Percentiles rank a stretch among this genome's conserved stretches.
These are phyloP conservation scores for Leccinum obscurum DNA, from an alignment of 768 basidiomycete species.

Conservation along the genomic window DNA sequence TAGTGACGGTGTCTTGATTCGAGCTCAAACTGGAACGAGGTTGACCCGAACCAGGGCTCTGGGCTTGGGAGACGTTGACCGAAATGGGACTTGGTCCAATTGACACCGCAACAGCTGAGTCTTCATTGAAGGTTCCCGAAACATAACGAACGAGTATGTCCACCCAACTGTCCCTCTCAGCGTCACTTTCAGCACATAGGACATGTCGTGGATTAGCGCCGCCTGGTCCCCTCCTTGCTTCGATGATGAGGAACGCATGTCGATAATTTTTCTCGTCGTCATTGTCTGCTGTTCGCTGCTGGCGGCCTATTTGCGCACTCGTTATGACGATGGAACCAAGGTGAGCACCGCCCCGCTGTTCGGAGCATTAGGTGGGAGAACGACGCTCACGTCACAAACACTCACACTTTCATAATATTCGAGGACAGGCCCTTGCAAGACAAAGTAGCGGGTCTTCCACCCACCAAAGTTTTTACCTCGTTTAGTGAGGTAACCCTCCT, in stretches of 20 bases:
- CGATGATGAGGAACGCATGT: slow-evolving; percentile 97
- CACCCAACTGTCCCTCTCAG: slow-evolving; percentile 93
- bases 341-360: slow-evolving; percentile 85
- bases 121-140: slow-evolving; percentile 76
- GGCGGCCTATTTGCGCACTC: slow-evolving; percentile 95
- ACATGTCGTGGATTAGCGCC: slow-evolving; percentile 82
- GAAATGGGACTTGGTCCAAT: slow-evolving; percentile 34
- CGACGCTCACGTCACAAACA: slow-evolving; percentile 21
- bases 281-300: slow-evolving; percentile 62
- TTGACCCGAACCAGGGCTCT: slow-evolving; percentile 36
- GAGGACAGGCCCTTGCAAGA: slow-evolving; percentile 84
- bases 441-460: slow-evolving; percentile 96
- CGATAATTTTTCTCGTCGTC: slow-evolving; percentile 93
- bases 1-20: slow-evolving; percentile 28
- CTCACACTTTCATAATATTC: slow-evolving; percentile 96
- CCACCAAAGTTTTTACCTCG: slow-evolving; percentile 97
- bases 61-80: slow-evolving; percentile 27
- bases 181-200: slow-evolving; percentile 94
- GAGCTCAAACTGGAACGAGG: slow-evolving; percentile 61
- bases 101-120: slow-evolving; percentile 46
- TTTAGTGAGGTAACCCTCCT: slow-evolving; percentile 95
- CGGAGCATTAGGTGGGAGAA: slow-evolving; percentile 14
- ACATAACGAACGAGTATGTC: slow-evolving; percentile 89
- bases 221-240: slow-evolving; percentile 72
- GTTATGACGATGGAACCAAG: slow-evolving; percentile 88